These are phyloP conservation scores for Thermothielavioides terrestris DNA, from an alignment of 495 filamentous ascomycete species.

Conservation along the genomic window DNA sequence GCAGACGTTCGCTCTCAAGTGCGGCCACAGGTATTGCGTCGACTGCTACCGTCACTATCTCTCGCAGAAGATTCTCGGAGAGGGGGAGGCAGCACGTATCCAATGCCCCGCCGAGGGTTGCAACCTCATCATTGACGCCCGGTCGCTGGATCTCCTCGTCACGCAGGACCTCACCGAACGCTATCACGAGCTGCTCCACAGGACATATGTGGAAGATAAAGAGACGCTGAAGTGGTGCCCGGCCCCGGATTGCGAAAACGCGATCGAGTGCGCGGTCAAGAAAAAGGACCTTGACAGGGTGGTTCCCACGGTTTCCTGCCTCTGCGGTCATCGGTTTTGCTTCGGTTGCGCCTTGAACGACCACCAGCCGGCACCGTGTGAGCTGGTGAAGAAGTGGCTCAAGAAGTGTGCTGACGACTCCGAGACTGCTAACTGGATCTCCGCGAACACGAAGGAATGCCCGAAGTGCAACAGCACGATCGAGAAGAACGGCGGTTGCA, in stretches of 20 bases:
- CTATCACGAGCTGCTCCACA: constrained; percentile 77
- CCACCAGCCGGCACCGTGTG: constrained; percentile 88
- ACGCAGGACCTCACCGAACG: constrained; percentile 61
- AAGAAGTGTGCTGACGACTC: constrained; percentile 99
- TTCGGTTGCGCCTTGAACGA: constrained; percentile 92
- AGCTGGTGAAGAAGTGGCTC: constrained; percentile 88
- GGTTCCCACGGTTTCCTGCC: constrained; percentile 81
- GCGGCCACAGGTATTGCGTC: constrained; percentile 90
- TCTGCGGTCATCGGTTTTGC: constrained; percentile 80
- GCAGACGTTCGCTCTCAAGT: constrained; percentile 91
- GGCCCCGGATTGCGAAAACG: constrained; percentile 88
- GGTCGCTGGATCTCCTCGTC: constrained; percentile 76
- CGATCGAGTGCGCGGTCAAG: constrained; percentile 80
- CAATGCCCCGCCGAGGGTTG: constrained; percentile 85
- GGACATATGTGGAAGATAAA: constrained; percentile 95
- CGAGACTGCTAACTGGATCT: constrained; percentile 99
- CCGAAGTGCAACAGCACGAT: constrained; percentile 93
- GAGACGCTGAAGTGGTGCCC: constrained; percentile 95
- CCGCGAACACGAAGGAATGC: constrained; percentile 96
- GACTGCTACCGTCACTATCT: constrained; percentile 91
- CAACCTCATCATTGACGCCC: constrained; percentile 83
- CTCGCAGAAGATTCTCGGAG: constrained; percentile 80
- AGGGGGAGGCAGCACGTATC: constrained; percentile 90
- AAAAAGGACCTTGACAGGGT: constrained; percentile 72
- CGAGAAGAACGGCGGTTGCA: constrained; percentile 98